Conservation (phyloP, 371 early-diverging fungal species). For the Chytridiales sp. region DNA sequence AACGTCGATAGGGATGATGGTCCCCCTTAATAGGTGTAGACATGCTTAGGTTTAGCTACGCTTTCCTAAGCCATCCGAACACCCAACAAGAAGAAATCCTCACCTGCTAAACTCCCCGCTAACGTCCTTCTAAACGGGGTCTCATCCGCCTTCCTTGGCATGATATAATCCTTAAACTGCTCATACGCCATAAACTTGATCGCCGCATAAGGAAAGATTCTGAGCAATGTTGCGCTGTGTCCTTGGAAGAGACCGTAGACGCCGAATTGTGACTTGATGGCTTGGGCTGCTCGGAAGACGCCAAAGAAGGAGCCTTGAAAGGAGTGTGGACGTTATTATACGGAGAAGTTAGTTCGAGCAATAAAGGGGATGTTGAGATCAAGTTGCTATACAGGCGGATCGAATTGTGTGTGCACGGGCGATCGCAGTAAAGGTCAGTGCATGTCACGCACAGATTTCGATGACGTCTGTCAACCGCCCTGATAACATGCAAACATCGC, state of each 20-base stretch:
- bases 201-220: slow-evolving; percentile 96
- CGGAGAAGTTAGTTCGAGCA: too few species aligned
- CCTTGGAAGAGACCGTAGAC: slow-evolving; percentile 88
- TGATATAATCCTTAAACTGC: slow-evolving; percentile 73
- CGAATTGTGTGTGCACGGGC: too few species aligned
- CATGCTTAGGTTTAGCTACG: slow-evolving; percentile 3
- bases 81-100: slow-evolving; percentile 1
- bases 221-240: slow-evolving; percentile 85
- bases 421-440: too few species aligned
- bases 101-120: slow-evolving; percentile 81
- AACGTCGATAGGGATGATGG: not conserved
- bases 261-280: slow-evolving; percentile 73
- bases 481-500: too few species aligned
- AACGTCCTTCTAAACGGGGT: slow-evolving; percentile 62
- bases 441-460: too few species aligned
- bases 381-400: too few species aligned
- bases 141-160: slow-evolving; percentile 66
- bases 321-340: too few species aligned
- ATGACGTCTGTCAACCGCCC: too few species aligned
- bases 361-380: too few species aligned
- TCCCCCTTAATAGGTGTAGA: not conserved
- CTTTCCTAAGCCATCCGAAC: not conserved
- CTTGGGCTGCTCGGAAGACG: slow-evolving; percentile 73
- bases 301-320: slow-evolving; percentile 80
- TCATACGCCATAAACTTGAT: slow-evolving; percentile 95